phyloP scores from a whole-genome alignment of 2,329 filamentous ascomycete species.

The Alternaria triticimaculans region DNA sequence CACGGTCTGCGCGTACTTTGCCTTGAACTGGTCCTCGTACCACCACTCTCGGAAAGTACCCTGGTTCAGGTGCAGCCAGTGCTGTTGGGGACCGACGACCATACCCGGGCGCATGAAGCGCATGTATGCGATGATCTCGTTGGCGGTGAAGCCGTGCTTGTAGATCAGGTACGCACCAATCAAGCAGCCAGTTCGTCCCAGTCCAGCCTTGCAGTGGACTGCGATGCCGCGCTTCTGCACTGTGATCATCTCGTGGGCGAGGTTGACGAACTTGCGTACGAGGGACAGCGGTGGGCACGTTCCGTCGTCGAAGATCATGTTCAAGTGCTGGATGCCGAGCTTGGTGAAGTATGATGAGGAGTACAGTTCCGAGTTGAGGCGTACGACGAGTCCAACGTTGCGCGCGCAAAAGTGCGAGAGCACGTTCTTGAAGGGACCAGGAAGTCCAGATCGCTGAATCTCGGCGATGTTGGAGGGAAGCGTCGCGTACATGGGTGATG shows the following conservation, averaged over 20 bases:
- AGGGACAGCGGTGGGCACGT: constrained; percentile 88
- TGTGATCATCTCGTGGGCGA: constrained; percentile 93
- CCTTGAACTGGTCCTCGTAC: constrained; percentile 78
- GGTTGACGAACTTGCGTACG: constrained; percentile 93
- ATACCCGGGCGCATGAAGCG: constrained; percentile 98
- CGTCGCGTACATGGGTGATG: constrained; percentile 74
- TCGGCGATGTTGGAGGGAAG: constrained; percentile 79
- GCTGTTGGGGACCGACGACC: constrained; percentile 98
- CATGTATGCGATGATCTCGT: constrained; percentile 98
- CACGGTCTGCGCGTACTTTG: constrained; percentile 72
- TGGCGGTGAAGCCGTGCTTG: constrained; percentile 94
- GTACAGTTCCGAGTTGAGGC: constrained; percentile 94
- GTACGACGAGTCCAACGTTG: constrained; percentile 90
- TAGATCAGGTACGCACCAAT: constrained; percentile 99
- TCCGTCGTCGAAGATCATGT: constrained; percentile 99
- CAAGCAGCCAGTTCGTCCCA: constrained; percentile 92
- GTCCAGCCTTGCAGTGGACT: constrained; percentile 97
- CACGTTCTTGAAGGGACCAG: constrained; percentile 94
- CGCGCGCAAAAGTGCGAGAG: constrained; percentile 85
- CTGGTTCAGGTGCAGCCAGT: constrained; percentile 98
- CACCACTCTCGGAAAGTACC: constrained; percentile 98
- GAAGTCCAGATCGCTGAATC: constrained; percentile 73
- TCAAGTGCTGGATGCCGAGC: constrained; percentile 90
- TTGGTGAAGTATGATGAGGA: constrained; percentile 97
- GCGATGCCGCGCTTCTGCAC: constrained; percentile 91